A percentile compares a stretch with the other conserved stretches of the same genome.
Evolutionary conservation across 805 yeast genomes (phyloP).

Genomic region (Suhomyces kilbournensis): DNA sequence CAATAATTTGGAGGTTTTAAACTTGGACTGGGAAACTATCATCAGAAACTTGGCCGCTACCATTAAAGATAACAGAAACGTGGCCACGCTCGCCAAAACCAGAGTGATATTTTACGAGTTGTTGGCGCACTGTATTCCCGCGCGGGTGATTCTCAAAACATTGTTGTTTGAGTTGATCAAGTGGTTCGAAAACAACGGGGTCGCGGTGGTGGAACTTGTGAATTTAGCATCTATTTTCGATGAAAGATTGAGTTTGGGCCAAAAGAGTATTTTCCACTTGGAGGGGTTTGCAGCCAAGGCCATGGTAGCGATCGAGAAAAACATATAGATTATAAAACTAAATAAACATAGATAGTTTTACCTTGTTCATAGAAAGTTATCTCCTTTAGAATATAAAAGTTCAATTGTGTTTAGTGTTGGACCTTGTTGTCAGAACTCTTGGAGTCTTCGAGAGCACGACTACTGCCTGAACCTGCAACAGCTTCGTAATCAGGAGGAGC

Average conservation of each 20-base stretch:
- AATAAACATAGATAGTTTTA: background rate
- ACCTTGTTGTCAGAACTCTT: conserved; percentile 31
- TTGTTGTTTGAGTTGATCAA: conserved; percentile 44
- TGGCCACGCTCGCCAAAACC: conserved; percentile 55
- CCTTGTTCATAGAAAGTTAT: background rate
- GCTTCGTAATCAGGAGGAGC: conserved; percentile 26
- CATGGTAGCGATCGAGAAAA: conserved; percentile 69
- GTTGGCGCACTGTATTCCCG: conserved; percentile 90
- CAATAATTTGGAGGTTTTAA: conserved; percentile 49
- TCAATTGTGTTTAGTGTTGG: conserved; percentile 17
- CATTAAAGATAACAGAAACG: conserved; percentile 61
- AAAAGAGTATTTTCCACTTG: conserved; percentile 86
- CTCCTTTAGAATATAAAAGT: background rate
- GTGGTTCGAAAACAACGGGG: conserved; percentile 16
- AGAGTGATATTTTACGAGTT: conserved; percentile 77
- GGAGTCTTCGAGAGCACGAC: conserved; percentile 3
- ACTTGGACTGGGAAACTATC: conserved; percentile 90
- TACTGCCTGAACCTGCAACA: conserved; percentile 13
- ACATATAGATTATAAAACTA: background rate
- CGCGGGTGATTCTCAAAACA: conserved; percentile 70
- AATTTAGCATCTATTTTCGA: conserved; percentile 68
- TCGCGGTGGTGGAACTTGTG: conserved; percentile 46
- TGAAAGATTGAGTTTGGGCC: conserved; percentile 82
- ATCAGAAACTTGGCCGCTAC: conserved; percentile 61
- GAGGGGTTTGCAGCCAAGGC: conserved; percentile 91